Conservation (phyloP, 2,329 filamentous ascomycete genomes). For the Pestalotiopsis sp. region DNA sequence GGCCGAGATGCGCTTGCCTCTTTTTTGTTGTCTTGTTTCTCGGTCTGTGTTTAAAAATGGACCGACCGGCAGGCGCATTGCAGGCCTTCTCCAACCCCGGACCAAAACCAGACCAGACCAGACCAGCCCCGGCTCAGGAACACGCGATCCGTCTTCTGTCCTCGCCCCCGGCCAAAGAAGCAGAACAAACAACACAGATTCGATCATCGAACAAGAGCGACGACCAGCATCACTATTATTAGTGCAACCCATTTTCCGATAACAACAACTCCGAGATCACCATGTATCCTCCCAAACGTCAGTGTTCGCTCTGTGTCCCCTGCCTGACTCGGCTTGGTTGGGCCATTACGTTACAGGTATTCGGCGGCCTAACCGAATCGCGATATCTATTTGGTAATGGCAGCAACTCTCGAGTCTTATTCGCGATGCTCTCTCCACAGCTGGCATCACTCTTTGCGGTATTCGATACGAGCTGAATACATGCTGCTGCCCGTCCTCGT, state of each 20-base stretch:
- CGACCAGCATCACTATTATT: background rate
- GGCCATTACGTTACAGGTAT: slow-evolving; percentile 53
- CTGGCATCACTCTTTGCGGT: slow-evolving; percentile 21
- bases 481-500: background rate
- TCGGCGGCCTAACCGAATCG: slow-evolving; percentile 34
- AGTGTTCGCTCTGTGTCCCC: slow-evolving; percentile 2
- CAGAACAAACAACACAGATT: background rate
- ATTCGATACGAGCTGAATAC: slow-evolving; percentile 13
- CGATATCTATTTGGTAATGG: slow-evolving; percentile 54
- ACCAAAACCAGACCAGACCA: background rate
- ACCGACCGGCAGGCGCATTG: no score
- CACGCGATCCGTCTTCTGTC: background rate
- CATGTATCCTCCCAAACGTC: background rate
- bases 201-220: background rate
- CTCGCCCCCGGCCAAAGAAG: background rate
- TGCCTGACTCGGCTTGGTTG: slow-evolving; percentile 21
- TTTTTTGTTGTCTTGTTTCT: background rate
- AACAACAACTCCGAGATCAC: background rate
- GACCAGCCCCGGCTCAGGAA: background rate
- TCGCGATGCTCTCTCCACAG: slow-evolving; percentile 19
- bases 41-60: no score
- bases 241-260: background rate
- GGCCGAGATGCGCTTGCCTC: background rate
- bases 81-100: background rate
- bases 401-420: slow-evolving; percentile 25